Conservation (phyloP, 2,329 filamentous ascomycete genomes). For the Fusarium sambucinum region DNA sequence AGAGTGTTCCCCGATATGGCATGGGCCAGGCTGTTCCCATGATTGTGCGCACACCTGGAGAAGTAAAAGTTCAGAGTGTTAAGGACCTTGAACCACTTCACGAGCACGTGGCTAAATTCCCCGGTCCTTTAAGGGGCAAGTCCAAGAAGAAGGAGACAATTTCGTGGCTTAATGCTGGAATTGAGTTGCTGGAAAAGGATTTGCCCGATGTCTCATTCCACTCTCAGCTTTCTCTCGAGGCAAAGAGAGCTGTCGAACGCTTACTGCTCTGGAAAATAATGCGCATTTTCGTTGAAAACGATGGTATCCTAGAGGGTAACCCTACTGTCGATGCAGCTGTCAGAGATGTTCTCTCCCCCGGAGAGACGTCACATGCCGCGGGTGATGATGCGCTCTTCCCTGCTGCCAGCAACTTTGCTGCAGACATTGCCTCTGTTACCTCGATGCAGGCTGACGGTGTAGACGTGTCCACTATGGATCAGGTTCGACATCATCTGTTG, state of each 20-base stretch:
- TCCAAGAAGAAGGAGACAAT: conserved; percentile 95
- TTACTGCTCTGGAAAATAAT: conserved; percentile 89
- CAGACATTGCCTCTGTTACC: conserved; percentile 47
- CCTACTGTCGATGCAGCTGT: conserved; percentile 79
- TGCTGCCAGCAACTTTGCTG: conserved; percentile 42
- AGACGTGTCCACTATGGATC: conserved; percentile 76
- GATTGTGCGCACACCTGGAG: conserved; percentile 84
- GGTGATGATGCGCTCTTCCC: conserved; percentile 47
- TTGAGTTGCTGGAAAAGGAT: conserved; percentile 77
- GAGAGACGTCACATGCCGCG: conserved; percentile 46
- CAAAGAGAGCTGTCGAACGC: conserved; percentile 82
- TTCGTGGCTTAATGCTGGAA: conserved; percentile 81
- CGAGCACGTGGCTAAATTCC: conserved; percentile 83
- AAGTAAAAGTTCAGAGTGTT: conserved; percentile 80
- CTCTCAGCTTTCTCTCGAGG: conserved; percentile 66
- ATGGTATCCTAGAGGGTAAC: conserved; percentile 83
- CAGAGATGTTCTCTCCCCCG: conserved; percentile 78
- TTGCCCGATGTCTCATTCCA: conserved; percentile 63
- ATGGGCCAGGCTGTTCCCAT: conserved; percentile 78
- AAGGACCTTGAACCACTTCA: conserved; percentile 79
- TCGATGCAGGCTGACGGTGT: conserved; percentile 72
- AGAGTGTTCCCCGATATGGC: conserved; percentile 86
- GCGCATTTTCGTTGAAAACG: conserved; percentile 83
- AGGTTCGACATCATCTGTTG: conserved; percentile 79
- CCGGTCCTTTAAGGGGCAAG: conserved; percentile 88